Percentiles rank a stretch among this genome's conserved stretches.
phyloP scores from a whole-genome alignment of 139 green algal species.

The Coccomyxa sp. region DNA sequence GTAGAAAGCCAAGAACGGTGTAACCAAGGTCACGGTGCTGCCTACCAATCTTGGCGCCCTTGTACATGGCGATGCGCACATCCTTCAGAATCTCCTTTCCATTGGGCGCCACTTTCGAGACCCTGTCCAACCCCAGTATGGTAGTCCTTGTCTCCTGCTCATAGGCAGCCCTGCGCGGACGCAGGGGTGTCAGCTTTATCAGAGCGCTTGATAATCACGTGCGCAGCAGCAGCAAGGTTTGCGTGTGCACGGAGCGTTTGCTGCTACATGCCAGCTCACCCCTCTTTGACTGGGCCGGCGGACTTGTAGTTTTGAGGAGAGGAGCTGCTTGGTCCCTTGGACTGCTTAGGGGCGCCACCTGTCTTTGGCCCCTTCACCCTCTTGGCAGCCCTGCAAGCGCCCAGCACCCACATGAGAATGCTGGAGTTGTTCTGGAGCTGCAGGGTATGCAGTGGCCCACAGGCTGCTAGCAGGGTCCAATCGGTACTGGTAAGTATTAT shows the following conservation, averaged over 20 bases:
- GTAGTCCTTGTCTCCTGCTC: conserved; percentile 80
- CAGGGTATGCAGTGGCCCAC: too few species aligned
- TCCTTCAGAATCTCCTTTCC: conserved; percentile 85
- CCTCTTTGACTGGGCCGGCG: conserved; percentile 9
- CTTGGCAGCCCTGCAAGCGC: background rate
- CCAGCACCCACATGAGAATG: too few species aligned
- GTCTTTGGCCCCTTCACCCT: background rate
- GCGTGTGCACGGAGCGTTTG: too few species aligned
- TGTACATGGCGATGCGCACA: conserved; percentile 76
- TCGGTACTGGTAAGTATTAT: too few species aligned
- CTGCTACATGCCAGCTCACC: background rate
- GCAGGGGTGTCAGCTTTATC: too few species aligned
- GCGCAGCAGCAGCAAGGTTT: too few species aligned
- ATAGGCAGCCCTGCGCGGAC: conserved; percentile 56
- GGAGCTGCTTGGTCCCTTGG: too few species aligned
- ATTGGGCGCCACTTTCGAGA: conserved; percentile 49
- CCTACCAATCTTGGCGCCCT: conserved; percentile 37
- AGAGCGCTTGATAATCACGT: background rate
- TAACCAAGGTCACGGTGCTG: background rate
- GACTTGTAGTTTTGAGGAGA: conserved; percentile 5
- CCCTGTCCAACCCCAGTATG: conserved; percentile 62
- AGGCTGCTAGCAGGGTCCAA: too few species aligned
- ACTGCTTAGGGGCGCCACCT: background rate
- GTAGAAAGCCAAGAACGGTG: too few species aligned
- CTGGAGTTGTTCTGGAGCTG: too few species aligned